Base-by-base conservation (phyloP, 768 basidiomycete genomes). In the Mycena pura region DNA sequence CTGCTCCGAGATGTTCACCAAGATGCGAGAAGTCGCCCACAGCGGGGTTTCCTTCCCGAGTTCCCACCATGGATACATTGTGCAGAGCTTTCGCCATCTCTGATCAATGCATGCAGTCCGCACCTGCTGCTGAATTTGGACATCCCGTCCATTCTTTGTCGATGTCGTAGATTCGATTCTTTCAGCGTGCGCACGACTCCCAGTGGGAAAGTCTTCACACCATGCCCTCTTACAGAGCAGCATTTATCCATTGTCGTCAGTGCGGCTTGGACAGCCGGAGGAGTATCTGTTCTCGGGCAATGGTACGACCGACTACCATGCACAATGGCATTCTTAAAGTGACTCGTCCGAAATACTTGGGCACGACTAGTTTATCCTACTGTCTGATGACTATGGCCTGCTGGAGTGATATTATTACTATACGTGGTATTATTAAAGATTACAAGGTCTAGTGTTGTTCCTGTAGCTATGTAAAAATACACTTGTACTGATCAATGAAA, bases 31-130 rank as follows among this genome's bases (percentile, higher is more conserved):
- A 5, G 56, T 57, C 3, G 39, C 52, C 2, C 31, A 22, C 3
- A 21, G 3, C 3, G 64, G 59, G 6, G 8, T 11, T 65, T 53
- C 38, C 7, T 3, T 14, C 10, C 29, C 21, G 2, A 21, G 7
- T 62, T 49, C 28, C 64, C 64, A 6, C 64, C 64, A 6, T 62
- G 60, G 60, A 22, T 59, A 11, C 62, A 62, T 22, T 62, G 62
- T 8, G 41, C 48, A 3, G 60, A 66, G 27, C 51, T 66, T 22
- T 39, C 22, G 10, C 8, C 52, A 1, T 10, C 57, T 2, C 15
- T 66, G 31, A 28, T 34, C 9, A 38, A 24, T 48, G 40, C 45
- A n/a, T 51, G 10, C 50, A 38, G 31, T 14, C 57, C 10, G n/a
- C 22, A 6, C 25, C 46, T 10, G 46, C 14, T 14, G 11, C 15